Evolutionary conservation across 2,329 filamentous ascomycete species (phyloP).

Genomic region (Exophiala oligosperma): DNA sequence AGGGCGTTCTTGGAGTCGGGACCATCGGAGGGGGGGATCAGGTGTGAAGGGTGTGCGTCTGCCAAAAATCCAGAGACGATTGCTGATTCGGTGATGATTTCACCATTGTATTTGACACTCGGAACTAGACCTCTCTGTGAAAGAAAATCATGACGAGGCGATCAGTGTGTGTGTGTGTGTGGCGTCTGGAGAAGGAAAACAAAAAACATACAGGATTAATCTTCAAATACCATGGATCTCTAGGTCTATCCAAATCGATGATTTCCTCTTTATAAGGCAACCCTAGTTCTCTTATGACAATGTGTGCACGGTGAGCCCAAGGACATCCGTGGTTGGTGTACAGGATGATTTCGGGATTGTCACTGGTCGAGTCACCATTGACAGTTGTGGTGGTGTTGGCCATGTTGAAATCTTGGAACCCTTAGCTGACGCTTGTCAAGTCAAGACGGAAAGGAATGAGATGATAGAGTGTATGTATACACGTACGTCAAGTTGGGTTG

Average conservation of each 20-base stretch:
- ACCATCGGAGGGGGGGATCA: not conserved
- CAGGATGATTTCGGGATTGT: conserved; percentile 49
- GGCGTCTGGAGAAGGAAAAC: too few species aligned
- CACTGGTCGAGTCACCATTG: not conserved
- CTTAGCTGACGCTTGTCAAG: too few species aligned
- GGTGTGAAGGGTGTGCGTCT: conserved; percentile 59
- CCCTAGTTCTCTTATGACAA: conserved; percentile 65
- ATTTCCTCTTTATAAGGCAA: conserved; percentile 68
- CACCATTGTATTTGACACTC: conserved; percentile 57
- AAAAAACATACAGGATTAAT: conserved; percentile 62
- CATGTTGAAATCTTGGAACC: too few species aligned
- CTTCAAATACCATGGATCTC: conserved; percentile 71
- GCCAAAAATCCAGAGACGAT: conserved; percentile 70
- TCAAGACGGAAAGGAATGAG: too few species aligned
- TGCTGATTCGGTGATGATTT: conserved; percentile 71
- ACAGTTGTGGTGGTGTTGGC: too few species aligned
- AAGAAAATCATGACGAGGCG: too few species aligned
- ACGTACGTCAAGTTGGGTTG: too few species aligned
- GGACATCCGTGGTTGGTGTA: conserved; percentile 72
- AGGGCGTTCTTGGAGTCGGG: conserved; percentile 47
- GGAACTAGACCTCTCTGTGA: conserved; percentile 69
- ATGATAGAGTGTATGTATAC: too few species aligned
- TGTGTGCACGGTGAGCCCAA: conserved; percentile 74
- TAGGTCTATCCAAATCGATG: conserved; percentile 68
- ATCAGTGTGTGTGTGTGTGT: too few species aligned